Base-by-base conservation (phyloP, 2,329 filamentous ascomycete genomes). In the Venturia nashicola region DNA sequence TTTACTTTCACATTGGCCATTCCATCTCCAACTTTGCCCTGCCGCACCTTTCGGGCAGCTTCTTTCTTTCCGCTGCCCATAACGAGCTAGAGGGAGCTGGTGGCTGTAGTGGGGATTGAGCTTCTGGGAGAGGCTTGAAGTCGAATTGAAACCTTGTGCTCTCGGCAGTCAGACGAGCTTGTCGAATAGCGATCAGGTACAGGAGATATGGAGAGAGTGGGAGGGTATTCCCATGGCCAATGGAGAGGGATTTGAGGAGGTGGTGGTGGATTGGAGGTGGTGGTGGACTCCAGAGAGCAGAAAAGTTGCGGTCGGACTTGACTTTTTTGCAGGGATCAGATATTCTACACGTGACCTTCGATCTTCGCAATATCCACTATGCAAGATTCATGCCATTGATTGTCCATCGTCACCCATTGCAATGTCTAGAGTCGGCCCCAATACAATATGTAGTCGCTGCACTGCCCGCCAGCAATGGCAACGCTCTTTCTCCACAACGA, bases 61-160 rank as follows among this genome's bases (percentile, higher is more conserved):
- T 97, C 93, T 78, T 97, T 97, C 83, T 97, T 97, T 71, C 85
- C 87, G 71, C 86, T 88, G 77, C 91, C 91, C 91, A 96, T 96
- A 51, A 66, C 79, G 16, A 32, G 36, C 27, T 55, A 36, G 20
- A 27, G 14, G 23, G 14, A 12, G n/a, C 5, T 36, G 51, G 27
- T n/a, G 27, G 16, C 27, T 57, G 18, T 39, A 23, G 32, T n/a
- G 51, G 32, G 27, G 14, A 36, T 20, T 34, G 32, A 36, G 32
- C 27, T 36, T 57, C 9, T 3, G 51, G 14, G 7, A 57, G 51
- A 34, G 36, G 51, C n/a, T 57, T 27, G 9, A 12, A 27, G n/a
- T 23, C 8, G n/a, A 23, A 7, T 6, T 3, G 20, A 9, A 11
- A 42, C 5, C 9, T 27, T 14, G 27, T 51, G 20, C 7, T 12